Conservation (phyloP, 116 monocot species). For the Phalaenopsis hybrid region DNA sequence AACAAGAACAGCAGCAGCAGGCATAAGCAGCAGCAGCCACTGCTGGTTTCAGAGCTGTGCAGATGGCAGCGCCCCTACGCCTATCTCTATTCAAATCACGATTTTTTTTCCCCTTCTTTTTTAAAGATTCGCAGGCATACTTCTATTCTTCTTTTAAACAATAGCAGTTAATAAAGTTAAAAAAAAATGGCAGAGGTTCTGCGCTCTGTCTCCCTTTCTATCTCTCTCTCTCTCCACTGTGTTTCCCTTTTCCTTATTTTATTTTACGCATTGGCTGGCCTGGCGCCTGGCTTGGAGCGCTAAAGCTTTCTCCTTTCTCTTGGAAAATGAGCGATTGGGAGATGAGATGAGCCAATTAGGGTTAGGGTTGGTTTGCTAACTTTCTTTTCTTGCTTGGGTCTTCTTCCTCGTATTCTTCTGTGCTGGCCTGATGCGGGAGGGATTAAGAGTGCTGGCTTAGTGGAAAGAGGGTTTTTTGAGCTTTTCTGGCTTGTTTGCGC, state of each 20-base stretch:
- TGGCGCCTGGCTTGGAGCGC: neutral
- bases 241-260: slow-evolving; percentile 6
- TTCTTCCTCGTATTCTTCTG: neutral
- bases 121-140: neutral
- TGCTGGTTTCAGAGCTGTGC: no score
- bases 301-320: slow-evolving; percentile 9
- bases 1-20: no score
- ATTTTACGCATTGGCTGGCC: slow-evolving; percentile 6
- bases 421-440: neutral
- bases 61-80: no score
- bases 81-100: neutral
- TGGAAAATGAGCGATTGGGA: slow-evolving; percentile 8
- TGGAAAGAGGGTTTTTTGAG: neutral
- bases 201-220: neutral
- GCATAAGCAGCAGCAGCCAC: no score
- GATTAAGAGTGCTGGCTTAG: neutral
- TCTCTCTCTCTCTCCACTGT: slow-evolving; percentile 6
- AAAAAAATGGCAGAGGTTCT: slow-evolving; percentile 1
- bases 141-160: neutral
- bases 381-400: neutral
- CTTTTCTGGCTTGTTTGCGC: neutral
- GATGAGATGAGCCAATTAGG: neutral
- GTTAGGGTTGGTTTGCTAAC: neutral
- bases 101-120: neutral
- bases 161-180: neutral